These are phyloP conservation scores for Flaveria linearis DNA, from an alignment of 129 eudicot species.

Conservation along the genomic window DNA sequence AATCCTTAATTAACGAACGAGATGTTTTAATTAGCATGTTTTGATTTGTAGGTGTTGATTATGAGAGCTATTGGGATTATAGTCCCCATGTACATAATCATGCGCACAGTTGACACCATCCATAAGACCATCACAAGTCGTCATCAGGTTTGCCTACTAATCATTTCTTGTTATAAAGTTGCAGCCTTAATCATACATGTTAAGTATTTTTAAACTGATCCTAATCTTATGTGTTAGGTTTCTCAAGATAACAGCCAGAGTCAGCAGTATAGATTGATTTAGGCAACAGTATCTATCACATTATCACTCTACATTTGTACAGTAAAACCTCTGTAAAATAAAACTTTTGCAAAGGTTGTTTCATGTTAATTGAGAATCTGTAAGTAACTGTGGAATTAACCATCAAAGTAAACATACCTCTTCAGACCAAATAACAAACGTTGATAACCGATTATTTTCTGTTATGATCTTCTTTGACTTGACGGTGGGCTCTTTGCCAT, in stretches of 20 bases:
- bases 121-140: conserved; percentile 45
- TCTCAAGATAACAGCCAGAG: not conserved
- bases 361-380: not conserved
- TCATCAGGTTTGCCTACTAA: conserved; percentile 20
- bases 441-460: conserved; percentile 14
- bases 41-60: conserved; percentile 45
- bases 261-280: conserved; percentile 18
- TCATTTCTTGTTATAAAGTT: not conserved
- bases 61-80: conserved; percentile 52
- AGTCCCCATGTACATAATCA: conserved; percentile 63
- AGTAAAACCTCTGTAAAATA: not conserved
- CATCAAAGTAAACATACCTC: conserved; percentile 11
- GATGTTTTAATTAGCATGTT: not conserved
- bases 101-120: conserved; percentile 45
- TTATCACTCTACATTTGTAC: conserved; percentile 2
- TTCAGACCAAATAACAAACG: not conserved
- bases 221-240: conserved; percentile 26
- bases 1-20: not conserved
- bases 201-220: not conserved
- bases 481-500: conserved; percentile 43
- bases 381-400: not conserved
- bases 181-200: not conserved
- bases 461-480: conserved; percentile 55
- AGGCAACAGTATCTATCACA: not conserved
- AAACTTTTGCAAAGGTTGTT: conserved; percentile 6